These are phyloP conservation scores for Pogostemon cablin DNA, from an alignment of 257 asterid species.

Conservation along the genomic window DNA sequence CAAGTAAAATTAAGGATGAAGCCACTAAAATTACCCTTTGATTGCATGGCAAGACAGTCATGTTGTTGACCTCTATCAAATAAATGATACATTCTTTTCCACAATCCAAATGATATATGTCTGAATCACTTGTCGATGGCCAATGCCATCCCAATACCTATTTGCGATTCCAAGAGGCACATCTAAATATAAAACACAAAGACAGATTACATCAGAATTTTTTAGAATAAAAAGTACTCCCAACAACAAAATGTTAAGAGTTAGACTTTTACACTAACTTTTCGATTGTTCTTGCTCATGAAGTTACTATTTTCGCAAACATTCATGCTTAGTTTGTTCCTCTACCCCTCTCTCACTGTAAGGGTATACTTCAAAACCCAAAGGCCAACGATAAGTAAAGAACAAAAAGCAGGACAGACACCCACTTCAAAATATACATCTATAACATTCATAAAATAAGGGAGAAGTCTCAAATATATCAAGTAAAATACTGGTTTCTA, in stretches of 20 bases:
- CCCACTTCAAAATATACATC: not conserved
- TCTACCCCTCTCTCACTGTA: constrained; percentile 99
- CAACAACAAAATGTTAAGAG: not conserved
- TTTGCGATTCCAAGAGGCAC: constrained; percentile 94
- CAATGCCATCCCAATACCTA: constrained; percentile 99
- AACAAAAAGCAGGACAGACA: constrained; percentile 26
- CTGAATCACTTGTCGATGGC: constrained; percentile 92
- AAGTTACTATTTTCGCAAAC: constrained; percentile 86
- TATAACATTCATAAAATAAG: constrained; percentile 18
- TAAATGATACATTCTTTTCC: too few species aligned
- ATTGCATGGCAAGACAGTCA: too few species aligned
- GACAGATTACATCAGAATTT: constrained; percentile 31
- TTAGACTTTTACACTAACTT: constrained; percentile 46
- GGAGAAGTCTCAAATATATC: constrained; percentile 70
- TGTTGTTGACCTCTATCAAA: too few species aligned
- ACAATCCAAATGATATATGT: constrained; percentile 27
- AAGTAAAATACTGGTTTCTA: constrained; percentile 96
- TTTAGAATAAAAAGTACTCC: constrained; percentile 11
- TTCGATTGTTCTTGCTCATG: constrained; percentile 88
- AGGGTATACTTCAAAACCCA: constrained; percentile 82
- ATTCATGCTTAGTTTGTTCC: constrained; percentile 98
- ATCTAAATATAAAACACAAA: constrained; percentile 48
- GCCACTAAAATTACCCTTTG: too few species aligned
- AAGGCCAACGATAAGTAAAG: constrained; percentile 59
- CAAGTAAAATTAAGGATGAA: too few species aligned